Evolutionary conservation across 805 yeast species (phyloP).

Genomic region (Zygotorulaspora chibaensis): DNA sequence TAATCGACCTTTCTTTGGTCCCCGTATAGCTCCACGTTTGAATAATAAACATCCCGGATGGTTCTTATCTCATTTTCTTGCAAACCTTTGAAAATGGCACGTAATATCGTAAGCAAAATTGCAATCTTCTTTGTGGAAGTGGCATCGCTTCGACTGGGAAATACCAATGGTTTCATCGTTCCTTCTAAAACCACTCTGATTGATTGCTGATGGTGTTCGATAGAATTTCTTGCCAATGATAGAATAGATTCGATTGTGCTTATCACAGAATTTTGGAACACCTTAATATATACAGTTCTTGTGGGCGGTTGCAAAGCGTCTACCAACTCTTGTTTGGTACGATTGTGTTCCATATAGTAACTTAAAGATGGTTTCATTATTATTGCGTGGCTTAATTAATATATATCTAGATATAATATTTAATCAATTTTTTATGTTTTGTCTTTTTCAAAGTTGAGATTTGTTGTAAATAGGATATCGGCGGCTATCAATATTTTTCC

Average conservation of each 20-base stretch:
- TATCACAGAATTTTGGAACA: conserved; percentile 1
- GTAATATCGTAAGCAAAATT: conserved; percentile 18
- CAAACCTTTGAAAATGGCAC: conserved; percentile 11
- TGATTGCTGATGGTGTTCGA: conserved; percentile 23
- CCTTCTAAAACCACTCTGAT: conserved; percentile 7
- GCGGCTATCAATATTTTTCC: conserved; percentile 19
- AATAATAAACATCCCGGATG: conserved; percentile 56
- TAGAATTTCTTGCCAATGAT: conserved; percentile 18
- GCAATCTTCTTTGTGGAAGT: conserved; percentile 13
- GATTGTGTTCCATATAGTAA: conserved; percentile 7
- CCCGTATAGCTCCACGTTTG: conserved; percentile 51
- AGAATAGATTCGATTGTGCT: conserved; percentile 14
- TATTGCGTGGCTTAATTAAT: background rate
- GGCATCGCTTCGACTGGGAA: conserved; percentile 13
- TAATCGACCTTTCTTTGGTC: conserved; percentile 43
- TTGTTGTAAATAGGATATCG: background rate
- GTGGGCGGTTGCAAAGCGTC: conserved; percentile 16
- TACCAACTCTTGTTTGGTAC: conserved; percentile 12
- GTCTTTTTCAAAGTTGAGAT: background rate
- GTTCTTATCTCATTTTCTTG: conserved; percentile 17
- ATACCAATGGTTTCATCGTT: conserved; percentile 4
- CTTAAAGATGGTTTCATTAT: conserved; percentile 7
- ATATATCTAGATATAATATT: background rate
- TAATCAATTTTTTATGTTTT: background rate
- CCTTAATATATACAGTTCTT: conserved; percentile 14